Evolutionary conservation across 306 rosid genomes (phyloP), one percentile per base, ranked within the genome.

Genomic region (Quercus glauca): DNA sequence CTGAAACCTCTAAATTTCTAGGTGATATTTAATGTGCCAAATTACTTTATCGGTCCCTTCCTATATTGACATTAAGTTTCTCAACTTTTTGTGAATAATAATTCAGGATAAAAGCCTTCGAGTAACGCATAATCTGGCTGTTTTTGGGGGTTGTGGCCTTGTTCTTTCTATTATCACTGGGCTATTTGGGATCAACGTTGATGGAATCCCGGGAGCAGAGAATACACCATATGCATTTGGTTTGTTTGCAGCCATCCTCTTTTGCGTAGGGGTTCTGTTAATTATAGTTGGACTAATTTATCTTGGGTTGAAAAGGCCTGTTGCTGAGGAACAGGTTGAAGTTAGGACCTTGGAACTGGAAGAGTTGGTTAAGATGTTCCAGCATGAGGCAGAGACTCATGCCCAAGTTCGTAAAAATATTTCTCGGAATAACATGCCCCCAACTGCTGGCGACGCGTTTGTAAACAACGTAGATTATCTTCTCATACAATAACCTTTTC

Each of bases 331-430:
- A 20, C 71, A 86, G 84, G 97, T 95, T 29, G 87, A 89, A 79
- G 89, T 91, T 25, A 90, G 96, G 88, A 95, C 80, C 83, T 80
- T 95, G 76, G 97, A 95, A 86, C 90, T 95, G 55, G 86, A 95
- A 31, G 90, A 90, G 69, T 67, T 91, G 73, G 97, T 95, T 58
- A 87, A 87, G 80, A 83, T 88, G 93, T 95, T 93, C 78, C 91
- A 95, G 87, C 97, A 91, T 21, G 99, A 95, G 52, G 99, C 99
- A 25, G 98, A 93, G 82, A 88, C 86, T 84, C 99, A 93, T 83
- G 99, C 94, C 25, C 93, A 83, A 86, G 92, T 93, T 55, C 82
- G 89, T 15, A 87, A 85, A 84, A 81, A 76, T 17, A 14, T 81
- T 59, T 75, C 90, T 28, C 87, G 96, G 69, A 86, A 81, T 29